Evolutionary conservation across 2,329 filamentous ascomycete genomes (phyloP).

Genomic region (Exophiala viscosa): DNA sequence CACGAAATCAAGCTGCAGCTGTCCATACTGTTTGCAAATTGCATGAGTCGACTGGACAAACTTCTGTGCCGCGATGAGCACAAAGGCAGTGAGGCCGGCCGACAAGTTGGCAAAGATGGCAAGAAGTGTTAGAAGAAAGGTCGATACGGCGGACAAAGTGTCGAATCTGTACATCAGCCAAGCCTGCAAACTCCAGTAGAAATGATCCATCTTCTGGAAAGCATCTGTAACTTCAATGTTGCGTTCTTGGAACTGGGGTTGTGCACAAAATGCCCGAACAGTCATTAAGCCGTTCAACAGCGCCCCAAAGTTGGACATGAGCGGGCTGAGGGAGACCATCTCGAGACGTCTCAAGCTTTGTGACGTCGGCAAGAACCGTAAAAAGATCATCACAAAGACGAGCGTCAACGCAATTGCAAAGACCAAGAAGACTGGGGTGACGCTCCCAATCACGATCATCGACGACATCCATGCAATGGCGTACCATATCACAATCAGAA

Average conservation of each 20-base stretch:
- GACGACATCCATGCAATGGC: constrained; percentile 68
- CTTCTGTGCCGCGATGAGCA: constrained; percentile 65
- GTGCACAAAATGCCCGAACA: constrained; percentile 76
- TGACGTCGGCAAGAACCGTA: constrained; percentile 74
- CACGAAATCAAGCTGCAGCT: constrained; percentile 87
- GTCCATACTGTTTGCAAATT: constrained; percentile 75
- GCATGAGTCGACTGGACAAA: constrained; percentile 67
- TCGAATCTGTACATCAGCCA: constrained; percentile 84
- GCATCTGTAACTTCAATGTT: constrained; percentile 79
- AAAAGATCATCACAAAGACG: constrained; percentile 70
- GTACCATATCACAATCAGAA: constrained; percentile 68
- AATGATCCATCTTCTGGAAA: constrained; percentile 94
- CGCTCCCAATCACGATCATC: constrained; percentile 71
- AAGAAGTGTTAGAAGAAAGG: constrained; percentile 67
- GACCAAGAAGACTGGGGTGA: constrained; percentile 71
- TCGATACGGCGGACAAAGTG: constrained; percentile 66
- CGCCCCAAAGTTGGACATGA: constrained; percentile 90
- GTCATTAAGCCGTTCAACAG: constrained; percentile 81
- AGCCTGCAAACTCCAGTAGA: constrained; percentile 84
- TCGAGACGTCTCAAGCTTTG: constrained; percentile 79
- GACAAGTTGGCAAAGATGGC: constrained; percentile 72
- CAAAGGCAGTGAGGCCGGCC: constrained; percentile 77
- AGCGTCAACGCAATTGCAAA: constrained; percentile 66
- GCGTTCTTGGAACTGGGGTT: constrained; percentile 72
- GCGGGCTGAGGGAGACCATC: constrained; percentile 81